Evolutionary conservation across 805 yeast genomes (phyloP), one percentile per base, ranked within the genome.

Genomic region (Dipodascopsis uninucleata): DNA sequence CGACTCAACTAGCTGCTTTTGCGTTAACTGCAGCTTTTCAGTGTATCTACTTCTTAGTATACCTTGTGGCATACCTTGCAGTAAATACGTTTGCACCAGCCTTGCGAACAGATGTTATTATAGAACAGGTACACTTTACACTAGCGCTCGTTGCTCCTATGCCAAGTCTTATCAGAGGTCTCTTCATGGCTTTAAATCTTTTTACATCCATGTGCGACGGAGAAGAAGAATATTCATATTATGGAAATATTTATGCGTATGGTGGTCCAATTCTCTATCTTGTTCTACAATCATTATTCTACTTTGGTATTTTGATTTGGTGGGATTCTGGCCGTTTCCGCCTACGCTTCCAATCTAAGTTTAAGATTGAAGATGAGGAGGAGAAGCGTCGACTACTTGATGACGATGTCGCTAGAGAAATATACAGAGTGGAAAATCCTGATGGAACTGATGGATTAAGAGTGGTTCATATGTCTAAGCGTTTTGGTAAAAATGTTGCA

Each of bases 1-100:
- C 55, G 28, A 58, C 65, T 4, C 65, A 63, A 35, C 46, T 64
- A 22, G 65, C 81, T 3, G 68, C 69, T 3, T 64, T 65, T 52
- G 68, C 68, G 2, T 32, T 60, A 22, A 58, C 62, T 2, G 67
- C 67, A 5, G 64, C 64, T 25, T 52, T 55, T 39, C 65, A 63
- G 42, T 63, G 64, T 40, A 45, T 56, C 16, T 61, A 57, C 39
- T 59, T 64, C 41, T 41, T 64, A 43, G 47, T 63, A 8, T 64
- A 62, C 49, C 44, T 64, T 40, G 55, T 64, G 40, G 64, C 63
- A 1, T 58, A 60, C 43, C 47, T 64, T 32, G 56, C 60, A 4
- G 55, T 58, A 6, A 41, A 56, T 43, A 59, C 65, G 6, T 64
- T 61, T 42, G 68, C 61, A 3, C 50, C 56, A 9, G 61, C 66